Evolutionary conservation across 2,329 filamentous ascomycete genomes (phyloP).

Genomic region (Dactylellina sp.): DNA sequence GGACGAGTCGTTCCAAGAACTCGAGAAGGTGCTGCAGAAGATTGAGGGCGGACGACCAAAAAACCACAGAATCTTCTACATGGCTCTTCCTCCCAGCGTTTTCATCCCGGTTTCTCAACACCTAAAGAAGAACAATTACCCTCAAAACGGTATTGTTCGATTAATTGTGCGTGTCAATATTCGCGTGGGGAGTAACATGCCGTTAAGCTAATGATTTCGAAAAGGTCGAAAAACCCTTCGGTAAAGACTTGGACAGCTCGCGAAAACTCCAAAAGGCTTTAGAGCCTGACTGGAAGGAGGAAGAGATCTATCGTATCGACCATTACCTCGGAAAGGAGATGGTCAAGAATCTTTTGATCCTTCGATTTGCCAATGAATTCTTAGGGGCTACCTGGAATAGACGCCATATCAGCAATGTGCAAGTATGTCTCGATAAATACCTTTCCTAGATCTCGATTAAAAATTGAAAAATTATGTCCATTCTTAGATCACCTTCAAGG

Average conservation of each 20-base stretch:
- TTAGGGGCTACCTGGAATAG: slow-evolving; percentile 98
- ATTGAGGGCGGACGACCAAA: slow-evolving; percentile 85
- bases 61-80: slow-evolving; percentile 96
- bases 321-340: slow-evolving; percentile 99
- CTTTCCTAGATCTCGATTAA: slow-evolving; percentile 61
- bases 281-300: slow-evolving; percentile 97
- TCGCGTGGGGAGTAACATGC: not conserved
- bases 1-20: slow-evolving; percentile 88
- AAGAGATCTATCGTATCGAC: slow-evolving; percentile 98
- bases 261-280: slow-evolving; percentile 94
- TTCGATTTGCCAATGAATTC: slow-evolving; percentile 98
- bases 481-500: slow-evolving; percentile 90
- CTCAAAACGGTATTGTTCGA: slow-evolving; percentile 85
- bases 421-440: slow-evolving; percentile 64
- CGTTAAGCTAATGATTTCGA: slow-evolving; percentile 63
- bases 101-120: slow-evolving; percentile 98
- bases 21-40: slow-evolving; percentile 86
- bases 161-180: slow-evolving; percentile 79
- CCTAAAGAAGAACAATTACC: slow-evolving; percentile 97
- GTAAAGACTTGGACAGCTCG: slow-evolving; percentile 94
- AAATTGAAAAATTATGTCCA: slow-evolving; percentile 32
- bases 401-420: slow-evolving; percentile 98
- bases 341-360: slow-evolving; percentile 99
- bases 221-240: slow-evolving; percentile 96
- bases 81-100: slow-evolving; percentile 96